Evolutionary conservation across 176 grass and related monocot species (phyloP).

Genomic region (Tillandsia leiboldiana): DNA sequence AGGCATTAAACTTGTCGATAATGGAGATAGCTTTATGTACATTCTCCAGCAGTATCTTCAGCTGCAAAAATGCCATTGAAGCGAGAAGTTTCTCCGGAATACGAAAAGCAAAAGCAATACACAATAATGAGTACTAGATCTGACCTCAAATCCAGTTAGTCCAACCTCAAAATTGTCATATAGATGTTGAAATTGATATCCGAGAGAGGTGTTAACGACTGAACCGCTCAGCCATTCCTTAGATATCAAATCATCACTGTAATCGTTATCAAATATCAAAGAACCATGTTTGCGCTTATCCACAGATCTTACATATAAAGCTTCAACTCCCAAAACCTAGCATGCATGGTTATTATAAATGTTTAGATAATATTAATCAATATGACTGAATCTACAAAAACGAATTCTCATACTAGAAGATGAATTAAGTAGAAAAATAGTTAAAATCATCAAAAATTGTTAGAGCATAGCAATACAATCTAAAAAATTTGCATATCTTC

Average conservation of each 20-base stretch:
- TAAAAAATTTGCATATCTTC: too few relatives aligned
- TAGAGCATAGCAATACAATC: too few relatives aligned
- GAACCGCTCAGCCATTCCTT: slow-evolving; percentile 11
- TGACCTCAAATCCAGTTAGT: slow-evolving; percentile 61
- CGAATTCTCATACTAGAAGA: too few relatives aligned
- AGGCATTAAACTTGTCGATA: slow-evolving; percentile 51
- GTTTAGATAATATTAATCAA: too few relatives aligned
- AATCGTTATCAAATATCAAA: slow-evolving; percentile 24
- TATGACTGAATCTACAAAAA: too few relatives aligned
- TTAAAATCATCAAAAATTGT: too few relatives aligned
- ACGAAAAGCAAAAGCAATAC: slow-evolving; percentile 21
- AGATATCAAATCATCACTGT: slow-evolving; percentile 20
- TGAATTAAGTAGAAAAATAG: too few relatives aligned
- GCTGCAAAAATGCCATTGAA: slow-evolving; percentile 30
- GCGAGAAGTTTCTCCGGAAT: slow-evolving; percentile 18
- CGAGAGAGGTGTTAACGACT: slow-evolving; percentile 22
- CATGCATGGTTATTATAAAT: slow-evolving; percentile 19
- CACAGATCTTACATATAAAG: slow-evolving; percentile 40
- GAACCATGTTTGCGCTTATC: slow-evolving; percentile 29
- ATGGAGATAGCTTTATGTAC: slow-evolving; percentile 35
- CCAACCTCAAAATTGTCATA: slow-evolving; percentile 81
- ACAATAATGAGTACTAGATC: slow-evolving; percentile 15
- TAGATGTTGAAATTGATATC: slow-evolving; percentile 44
- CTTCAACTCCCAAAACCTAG: slow-evolving; percentile 60
- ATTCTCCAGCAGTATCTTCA: slow-evolving; percentile 39